Evolutionary conservation across 495 filamentous ascomycete species (phyloP).

Genomic region (Penicillium lagena): DNA sequence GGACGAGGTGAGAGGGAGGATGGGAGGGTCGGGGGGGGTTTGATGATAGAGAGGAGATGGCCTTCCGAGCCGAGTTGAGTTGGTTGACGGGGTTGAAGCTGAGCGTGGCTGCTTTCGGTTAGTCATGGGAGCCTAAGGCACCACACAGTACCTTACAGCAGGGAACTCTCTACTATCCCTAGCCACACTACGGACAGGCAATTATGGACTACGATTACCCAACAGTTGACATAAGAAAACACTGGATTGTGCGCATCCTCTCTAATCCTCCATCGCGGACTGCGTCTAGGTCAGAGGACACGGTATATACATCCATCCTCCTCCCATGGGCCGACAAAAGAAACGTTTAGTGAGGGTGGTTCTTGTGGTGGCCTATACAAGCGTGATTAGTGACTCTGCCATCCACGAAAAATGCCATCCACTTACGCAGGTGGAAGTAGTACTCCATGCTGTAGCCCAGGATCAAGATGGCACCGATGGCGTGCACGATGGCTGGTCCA

Average conservation of each 20-base stretch:
- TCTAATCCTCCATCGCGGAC: constrained; percentile 26
- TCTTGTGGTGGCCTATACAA: constrained; percentile 89
- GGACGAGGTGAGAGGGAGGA: constrained; percentile 14
- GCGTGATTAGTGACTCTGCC: constrained; percentile 7
- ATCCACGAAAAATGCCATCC: background rate
- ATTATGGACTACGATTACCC: no score
- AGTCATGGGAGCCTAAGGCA: constrained; percentile 6
- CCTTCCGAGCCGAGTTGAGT: constrained; percentile 17
- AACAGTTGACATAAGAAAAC: no score
- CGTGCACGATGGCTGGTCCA: constrained; percentile 71
- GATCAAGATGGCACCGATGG: constrained; percentile 65
- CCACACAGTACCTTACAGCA: no score
- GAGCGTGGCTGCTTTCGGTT: constrained; percentile 41
- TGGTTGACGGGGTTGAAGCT: constrained; percentile 31
- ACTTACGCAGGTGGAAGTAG: constrained; percentile 98
- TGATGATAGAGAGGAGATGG: constrained; percentile 13
- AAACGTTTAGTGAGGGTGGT: constrained; percentile 82
- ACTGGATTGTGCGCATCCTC: background rate
- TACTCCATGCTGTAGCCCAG: constrained; percentile 94
- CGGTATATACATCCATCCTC: constrained; percentile 39
- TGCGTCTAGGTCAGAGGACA: constrained; percentile 21
- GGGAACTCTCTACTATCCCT: background rate
- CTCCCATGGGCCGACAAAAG: constrained; percentile 9
- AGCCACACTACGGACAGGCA: no score
- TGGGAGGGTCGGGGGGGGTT: constrained; percentile 12